Evolutionary conservation across 225 moss, liverwort and hornwort genomes (phyloP), one percentile per base, ranked within the genome.

Genomic region (Physcomitrium patens): DNA sequence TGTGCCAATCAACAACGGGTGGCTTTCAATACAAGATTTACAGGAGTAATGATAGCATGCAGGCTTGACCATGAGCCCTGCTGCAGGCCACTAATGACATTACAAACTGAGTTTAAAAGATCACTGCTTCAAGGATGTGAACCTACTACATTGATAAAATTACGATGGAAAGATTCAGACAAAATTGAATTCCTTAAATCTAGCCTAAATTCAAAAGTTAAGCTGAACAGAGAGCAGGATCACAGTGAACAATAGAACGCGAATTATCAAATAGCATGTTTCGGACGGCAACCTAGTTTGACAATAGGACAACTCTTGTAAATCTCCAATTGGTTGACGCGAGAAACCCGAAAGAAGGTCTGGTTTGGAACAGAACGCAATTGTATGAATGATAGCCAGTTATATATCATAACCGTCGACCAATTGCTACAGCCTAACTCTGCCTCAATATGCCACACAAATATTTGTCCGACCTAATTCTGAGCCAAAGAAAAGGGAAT

Each of bases 121-220:
- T 13, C 50, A 72, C 37, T 18, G 62, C 49, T 49, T 15, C 31
- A 37, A 20, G 49, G 19, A 50, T 72, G 31, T 31, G 37, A 48
- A 28, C 31, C 16, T 2, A 3, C 51, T 17, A 26, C 2, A 31
- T 52, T 20, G 15, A 53, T 63, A 54, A 1, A 24, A 58, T 2
- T 11, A 45, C 9, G 69, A 63, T 55, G 62, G 23, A 37, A 19
- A 9, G 17, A 68, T 44, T 15, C 45, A 79, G 47, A 60, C 41
- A 72, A 2, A 13, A 26, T 37, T 37, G 2, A 16, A 41, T 28
- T n/a, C 9, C 17, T 12, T 6, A n/a, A 12, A 71, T n/a, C 7
- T 49, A 17, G 60, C 12, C 23, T 55, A 16, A 55, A 56, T 9
- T 58, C 26, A 27, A 73, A 20, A 20, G 46, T 12, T 42, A 24